These are phyloP conservation scores for Spizellomyces punctatus DNA, from an alignment of 192 early-diverging fungal species.

Conservation along the genomic window DNA sequence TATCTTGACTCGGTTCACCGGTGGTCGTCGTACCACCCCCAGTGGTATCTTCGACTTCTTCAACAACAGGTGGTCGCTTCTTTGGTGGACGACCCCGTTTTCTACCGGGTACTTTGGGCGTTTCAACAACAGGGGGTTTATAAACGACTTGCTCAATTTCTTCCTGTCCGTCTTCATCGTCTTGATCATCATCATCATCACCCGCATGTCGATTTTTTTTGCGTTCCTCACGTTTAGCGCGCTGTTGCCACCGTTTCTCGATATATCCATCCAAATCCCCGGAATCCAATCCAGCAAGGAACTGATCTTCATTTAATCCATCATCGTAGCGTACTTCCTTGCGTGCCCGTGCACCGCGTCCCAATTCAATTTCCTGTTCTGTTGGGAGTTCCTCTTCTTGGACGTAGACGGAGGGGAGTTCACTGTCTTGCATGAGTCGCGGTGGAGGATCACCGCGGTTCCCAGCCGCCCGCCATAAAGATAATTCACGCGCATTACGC, in stretches of 20 bases:
- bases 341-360: slow-evolving; percentile 74
- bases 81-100: slow-evolving; percentile 29
- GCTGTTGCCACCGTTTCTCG: slow-evolving; percentile 35
- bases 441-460: slow-evolving; percentile 63
- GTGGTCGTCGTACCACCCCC: slow-evolving; percentile 6
- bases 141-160: slow-evolving; percentile 43
- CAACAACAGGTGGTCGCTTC: slow-evolving; percentile 9
- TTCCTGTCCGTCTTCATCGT: slow-evolving; percentile 65
- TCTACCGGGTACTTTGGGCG: slow-evolving; percentile 17
- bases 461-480: slow-evolving; percentile 60
- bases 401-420: slow-evolving; percentile 82
- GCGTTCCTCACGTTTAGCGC: slow-evolving; percentile 57
- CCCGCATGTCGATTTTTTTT: slow-evolving; percentile 56
- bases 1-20: too few species aligned
- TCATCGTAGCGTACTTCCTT: slow-evolving; percentile 86
- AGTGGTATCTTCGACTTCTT: slow-evolving; percentile 6
- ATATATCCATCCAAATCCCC: slow-evolving; percentile 50
- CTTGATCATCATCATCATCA: slow-evolving; percentile 37
- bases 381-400: slow-evolving; percentile 58
- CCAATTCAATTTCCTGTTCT: slow-evolving; percentile 58
- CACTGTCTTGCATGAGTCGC: slow-evolving; percentile 80
- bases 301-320: slow-evolving; percentile 93
- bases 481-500: slow-evolving; percentile 55
- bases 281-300: slow-evolving; percentile 64
- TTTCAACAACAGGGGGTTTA: slow-evolving; percentile 27